Evolutionary conservation across 2,329 filamentous ascomycete genomes (phyloP).

Genomic region (Monosporascus sp.): DNA sequence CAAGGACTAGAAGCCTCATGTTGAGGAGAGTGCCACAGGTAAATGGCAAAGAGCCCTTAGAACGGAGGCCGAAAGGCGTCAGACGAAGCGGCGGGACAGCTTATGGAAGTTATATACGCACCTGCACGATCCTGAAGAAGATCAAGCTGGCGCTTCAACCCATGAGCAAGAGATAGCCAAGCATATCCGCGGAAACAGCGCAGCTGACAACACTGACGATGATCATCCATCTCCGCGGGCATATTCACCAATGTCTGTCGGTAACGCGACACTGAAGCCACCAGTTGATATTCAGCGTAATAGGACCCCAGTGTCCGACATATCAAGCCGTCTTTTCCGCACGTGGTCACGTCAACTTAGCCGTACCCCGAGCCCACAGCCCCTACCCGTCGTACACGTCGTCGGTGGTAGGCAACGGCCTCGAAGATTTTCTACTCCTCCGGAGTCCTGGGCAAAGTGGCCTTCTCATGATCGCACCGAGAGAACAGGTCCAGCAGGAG

Average conservation of each 20-base stretch:
- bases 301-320: constrained; percentile 10
- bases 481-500: constrained; percentile 21
- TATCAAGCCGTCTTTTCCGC: constrained; percentile 18
- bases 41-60: constrained; percentile 8
- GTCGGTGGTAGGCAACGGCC: constrained; percentile 2
- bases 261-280: constrained; percentile 5
- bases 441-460: constrained; percentile 28
- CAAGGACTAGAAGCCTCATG: constrained; percentile 1
- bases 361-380: constrained; percentile 9
- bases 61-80: constrained; percentile 5
- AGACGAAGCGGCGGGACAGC: not conserved
- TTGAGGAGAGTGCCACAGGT: constrained; percentile 5
- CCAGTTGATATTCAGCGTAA: constrained; percentile 2
- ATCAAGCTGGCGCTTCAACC: not conserved
- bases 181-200: not conserved
- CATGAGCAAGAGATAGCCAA: too few species aligned
- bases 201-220: not conserved
- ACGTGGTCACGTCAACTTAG: constrained; percentile 24
- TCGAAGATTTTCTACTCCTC: constrained; percentile 13
- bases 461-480: constrained; percentile 24
- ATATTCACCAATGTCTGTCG: constrained; percentile 2
- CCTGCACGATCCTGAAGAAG: constrained; percentile 1
- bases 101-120: not conserved
- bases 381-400: constrained; percentile 4
- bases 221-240: not conserved